Conservation (phyloP, 768 basidiomycete species). For the Rossbeevera mucosa region DNA sequence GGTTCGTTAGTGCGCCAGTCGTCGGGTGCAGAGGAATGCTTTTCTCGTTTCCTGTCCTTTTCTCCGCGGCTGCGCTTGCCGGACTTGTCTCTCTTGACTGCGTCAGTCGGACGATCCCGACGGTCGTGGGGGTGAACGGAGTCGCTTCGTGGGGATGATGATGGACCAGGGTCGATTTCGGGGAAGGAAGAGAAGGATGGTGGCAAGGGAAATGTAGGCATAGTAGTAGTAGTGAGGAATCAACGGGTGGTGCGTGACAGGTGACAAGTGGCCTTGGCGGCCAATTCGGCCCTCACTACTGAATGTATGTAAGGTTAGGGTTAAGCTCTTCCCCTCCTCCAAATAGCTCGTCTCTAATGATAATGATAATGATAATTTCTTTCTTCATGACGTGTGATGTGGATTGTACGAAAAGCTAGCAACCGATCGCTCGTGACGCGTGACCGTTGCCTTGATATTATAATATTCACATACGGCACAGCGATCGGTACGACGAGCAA, state of each 20-base stretch:
- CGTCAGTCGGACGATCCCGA: constrained; percentile 12
- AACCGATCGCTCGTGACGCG: neutral
- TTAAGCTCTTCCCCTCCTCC: too few species aligned
- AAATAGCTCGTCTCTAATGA: neutral
- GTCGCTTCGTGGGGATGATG: constrained; percentile 17
- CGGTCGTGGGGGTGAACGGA: constrained; percentile 10
- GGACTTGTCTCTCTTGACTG: constrained; percentile 17
- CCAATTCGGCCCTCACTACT: neutral
- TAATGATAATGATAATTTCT: too few species aligned
- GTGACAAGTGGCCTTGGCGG: neutral
- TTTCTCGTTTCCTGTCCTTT: constrained; percentile 32
- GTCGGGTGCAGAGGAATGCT: constrained; percentile 24
- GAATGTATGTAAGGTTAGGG: neutral
- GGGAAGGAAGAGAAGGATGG: constrained; percentile 71
- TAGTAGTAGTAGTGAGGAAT: constrained; percentile 1
- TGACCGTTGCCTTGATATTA: neutral
- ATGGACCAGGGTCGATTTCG: constrained; percentile 45
- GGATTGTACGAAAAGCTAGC: neutral
- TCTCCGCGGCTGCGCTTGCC: constrained; percentile 23
- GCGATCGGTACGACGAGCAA: neutral
- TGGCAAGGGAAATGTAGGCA: constrained; percentile 57
- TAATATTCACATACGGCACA: neutral
- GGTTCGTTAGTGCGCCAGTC: constrained; percentile 20
- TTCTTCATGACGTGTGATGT: neutral
- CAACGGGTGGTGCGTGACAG: neutral